Evolutionary conservation across 2,329 filamentous ascomycete genomes (phyloP).

Genomic region (Chaetothyriales sp.): DNA sequence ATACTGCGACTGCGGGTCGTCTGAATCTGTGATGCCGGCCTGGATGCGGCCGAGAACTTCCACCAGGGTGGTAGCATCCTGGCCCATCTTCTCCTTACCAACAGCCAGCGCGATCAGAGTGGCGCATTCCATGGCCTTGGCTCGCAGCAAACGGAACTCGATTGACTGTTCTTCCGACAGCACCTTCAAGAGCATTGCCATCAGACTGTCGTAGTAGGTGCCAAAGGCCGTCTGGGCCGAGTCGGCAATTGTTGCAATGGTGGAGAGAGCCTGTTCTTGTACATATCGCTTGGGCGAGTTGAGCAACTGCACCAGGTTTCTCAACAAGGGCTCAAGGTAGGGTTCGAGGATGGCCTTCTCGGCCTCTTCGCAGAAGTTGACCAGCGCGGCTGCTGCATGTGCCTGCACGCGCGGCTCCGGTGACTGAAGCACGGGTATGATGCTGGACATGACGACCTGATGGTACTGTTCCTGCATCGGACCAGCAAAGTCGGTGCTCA

Average conservation of each 20-base stretch:
- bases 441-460: constrained; percentile 68
- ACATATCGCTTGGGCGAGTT: constrained; percentile 90
- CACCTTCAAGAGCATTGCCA: constrained; percentile 86
- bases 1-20: constrained; percentile 93
- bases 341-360: constrained; percentile 84
- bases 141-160: constrained; percentile 76
- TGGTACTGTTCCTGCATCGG: constrained; percentile 97
- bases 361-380: constrained; percentile 98
- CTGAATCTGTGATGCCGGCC: constrained; percentile 66
- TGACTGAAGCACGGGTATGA: constrained; percentile 82
- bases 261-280: constrained; percentile 92
- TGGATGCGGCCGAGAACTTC: constrained; percentile 80
- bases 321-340: constrained; percentile 77
- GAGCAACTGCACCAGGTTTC: constrained; percentile 70
- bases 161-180: constrained; percentile 81
- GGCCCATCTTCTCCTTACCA: constrained; percentile 78
- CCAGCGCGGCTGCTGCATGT: constrained; percentile 89
- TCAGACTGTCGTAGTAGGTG: constrained; percentile 88
- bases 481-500: constrained; percentile 97
- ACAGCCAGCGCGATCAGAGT: constrained; percentile 88
- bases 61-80: constrained; percentile 74
- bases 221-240: constrained; percentile 88
- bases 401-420: constrained; percentile 88
- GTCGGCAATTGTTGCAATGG: constrained; percentile 97
- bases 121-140: constrained; percentile 98